Percentiles rank a stretch among this genome's conserved stretches.
Evolutionary conservation across 2,329 filamentous ascomycete species (phyloP).

Genomic region (Fusarium tjaetaba): DNA sequence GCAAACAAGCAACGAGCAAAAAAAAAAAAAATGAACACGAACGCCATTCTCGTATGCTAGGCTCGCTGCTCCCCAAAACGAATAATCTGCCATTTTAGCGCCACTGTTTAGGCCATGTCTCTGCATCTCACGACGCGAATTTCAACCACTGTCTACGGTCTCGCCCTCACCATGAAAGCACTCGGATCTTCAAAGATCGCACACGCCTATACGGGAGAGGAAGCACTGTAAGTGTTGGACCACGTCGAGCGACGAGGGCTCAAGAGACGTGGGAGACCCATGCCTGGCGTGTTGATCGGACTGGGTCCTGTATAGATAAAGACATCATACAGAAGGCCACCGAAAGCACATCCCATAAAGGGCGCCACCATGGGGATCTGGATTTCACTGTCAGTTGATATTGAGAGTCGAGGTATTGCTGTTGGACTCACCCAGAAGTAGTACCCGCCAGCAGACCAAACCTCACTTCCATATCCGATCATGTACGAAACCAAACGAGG

Average conservation of each 20-base stretch:
- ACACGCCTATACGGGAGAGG: slow-evolving; percentile 34
- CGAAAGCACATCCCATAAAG: slow-evolving; percentile 71
- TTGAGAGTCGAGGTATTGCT: background rate
- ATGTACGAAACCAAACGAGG: slow-evolving; percentile 73
- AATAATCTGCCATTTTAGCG: background rate
- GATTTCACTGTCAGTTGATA: slow-evolving; percentile 3
- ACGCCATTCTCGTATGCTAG: background rate
- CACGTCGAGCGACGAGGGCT: slow-evolving; percentile 49
- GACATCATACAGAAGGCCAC: slow-evolving; percentile 73
- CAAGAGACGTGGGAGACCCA: slow-evolving; percentile 67
- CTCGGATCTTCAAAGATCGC: background rate
- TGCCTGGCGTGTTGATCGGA: slow-evolving; percentile 73
- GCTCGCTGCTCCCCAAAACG: background rate
- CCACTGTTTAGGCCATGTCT: background rate
- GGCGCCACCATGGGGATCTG: slow-evolving; percentile 78
- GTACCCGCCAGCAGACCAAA: slow-evolving; percentile 74
- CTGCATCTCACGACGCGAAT: background rate
- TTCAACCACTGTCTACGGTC: background rate
- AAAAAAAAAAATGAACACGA: background rate
- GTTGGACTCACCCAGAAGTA: slow-evolving; percentile 72
- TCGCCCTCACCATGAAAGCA: background rate
- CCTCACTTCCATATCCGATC: slow-evolving; percentile 73
- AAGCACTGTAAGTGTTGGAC: slow-evolving; percentile 48
- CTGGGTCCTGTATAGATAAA: slow-evolving; percentile 77
- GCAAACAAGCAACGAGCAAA: background rate